phyloP scores from a whole-genome alignment of 352 stramenopile genomes.

The Phytophthora fragariae region DNA sequence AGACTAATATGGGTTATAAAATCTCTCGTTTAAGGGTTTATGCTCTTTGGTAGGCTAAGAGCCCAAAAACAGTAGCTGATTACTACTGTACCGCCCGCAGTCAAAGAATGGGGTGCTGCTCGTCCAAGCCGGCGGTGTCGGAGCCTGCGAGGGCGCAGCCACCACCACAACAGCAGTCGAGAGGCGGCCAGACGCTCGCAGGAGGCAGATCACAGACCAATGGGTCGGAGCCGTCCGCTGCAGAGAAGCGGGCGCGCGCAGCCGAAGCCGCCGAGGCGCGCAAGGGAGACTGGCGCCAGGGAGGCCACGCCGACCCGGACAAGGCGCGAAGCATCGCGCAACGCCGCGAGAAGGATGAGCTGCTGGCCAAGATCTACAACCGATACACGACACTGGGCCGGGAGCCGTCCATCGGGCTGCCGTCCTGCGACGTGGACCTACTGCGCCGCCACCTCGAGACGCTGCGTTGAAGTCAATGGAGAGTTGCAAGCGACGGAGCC shows the following conservation, averaged over 20 bases:
- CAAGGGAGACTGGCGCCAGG: slow-evolving; percentile 81
- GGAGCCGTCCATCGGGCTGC: slow-evolving; percentile 83
- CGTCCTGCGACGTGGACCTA: slow-evolving; percentile 80
- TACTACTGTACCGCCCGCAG: no score
- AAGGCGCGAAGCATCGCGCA: slow-evolving; percentile 72
- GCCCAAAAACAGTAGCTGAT: slow-evolving; percentile 7
- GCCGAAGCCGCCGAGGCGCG: slow-evolving; percentile 75
- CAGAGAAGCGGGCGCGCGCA: slow-evolving; percentile 69
- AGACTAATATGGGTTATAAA: not conserved
- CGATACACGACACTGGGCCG: slow-evolving; percentile 77
- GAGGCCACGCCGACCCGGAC: slow-evolving; percentile 61
- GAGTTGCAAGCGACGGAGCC: not conserved
- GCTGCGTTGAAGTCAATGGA: slow-evolving; percentile 42
- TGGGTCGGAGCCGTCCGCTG: slow-evolving; percentile 54
- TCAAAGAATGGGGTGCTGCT: slow-evolving; percentile 71
- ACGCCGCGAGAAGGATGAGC: slow-evolving; percentile 85
- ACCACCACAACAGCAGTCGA: not conserved
- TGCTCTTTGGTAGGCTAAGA: not conserved
- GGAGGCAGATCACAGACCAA: slow-evolving; percentile 18
- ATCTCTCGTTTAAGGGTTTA: not conserved
- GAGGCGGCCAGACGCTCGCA: slow-evolving; percentile 5
- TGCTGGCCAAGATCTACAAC: slow-evolving; percentile 85
- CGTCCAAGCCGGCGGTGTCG: slow-evolving; percentile 58
- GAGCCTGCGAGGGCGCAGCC: slow-evolving; percentile 16
- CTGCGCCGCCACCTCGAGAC: slow-evolving; percentile 81